Evolutionary conservation across 345 rosid species (phyloP).

Genomic region (Heritiera littoralis): DNA sequence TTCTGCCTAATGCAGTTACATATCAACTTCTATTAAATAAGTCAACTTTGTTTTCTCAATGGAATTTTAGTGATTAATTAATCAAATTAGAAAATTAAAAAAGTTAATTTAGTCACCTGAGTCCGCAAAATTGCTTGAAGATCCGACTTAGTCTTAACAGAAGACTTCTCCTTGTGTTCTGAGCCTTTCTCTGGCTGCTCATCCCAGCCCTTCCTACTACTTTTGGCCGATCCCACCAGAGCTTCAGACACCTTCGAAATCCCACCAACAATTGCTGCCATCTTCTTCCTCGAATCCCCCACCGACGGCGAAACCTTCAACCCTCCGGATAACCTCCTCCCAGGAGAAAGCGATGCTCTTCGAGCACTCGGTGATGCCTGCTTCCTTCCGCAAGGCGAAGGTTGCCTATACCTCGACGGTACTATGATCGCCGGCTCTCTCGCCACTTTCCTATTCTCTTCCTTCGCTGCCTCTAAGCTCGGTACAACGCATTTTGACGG

Average conservation of each 20-base stretch:
- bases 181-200: conserved; percentile 41
- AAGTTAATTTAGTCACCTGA: conserved; percentile 48
- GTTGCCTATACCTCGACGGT: conserved; percentile 89
- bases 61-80: neutral
- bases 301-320: conserved; percentile 69
- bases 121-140: conserved; percentile 77
- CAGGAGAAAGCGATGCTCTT: conserved; percentile 79
- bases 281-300: conserved; percentile 86
- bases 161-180: conserved; percentile 52
- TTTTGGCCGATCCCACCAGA: conserved; percentile 53
- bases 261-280: conserved; percentile 59
- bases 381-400: conserved; percentile 78
- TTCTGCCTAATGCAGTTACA: neutral
- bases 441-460: conserved; percentile 66
- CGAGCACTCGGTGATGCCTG: conserved; percentile 73
- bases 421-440: conserved; percentile 87
- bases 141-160: conserved; percentile 55
- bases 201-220: conserved; percentile 69
- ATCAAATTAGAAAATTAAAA: neutral
- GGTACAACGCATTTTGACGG: conserved; percentile 96
- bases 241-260: conserved; percentile 75
- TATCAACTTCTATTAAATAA: neutral
- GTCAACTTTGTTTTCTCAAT: neutral
- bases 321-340: conserved; percentile 71
- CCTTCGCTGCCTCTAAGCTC: conserved; percentile 68